Percentiles rank a stretch among this genome's conserved stretches.
These are phyloP conservation scores for Oemleria cerasiformis DNA, from an alignment of 306 rosid genomes.

Conservation along the genomic window DNA sequence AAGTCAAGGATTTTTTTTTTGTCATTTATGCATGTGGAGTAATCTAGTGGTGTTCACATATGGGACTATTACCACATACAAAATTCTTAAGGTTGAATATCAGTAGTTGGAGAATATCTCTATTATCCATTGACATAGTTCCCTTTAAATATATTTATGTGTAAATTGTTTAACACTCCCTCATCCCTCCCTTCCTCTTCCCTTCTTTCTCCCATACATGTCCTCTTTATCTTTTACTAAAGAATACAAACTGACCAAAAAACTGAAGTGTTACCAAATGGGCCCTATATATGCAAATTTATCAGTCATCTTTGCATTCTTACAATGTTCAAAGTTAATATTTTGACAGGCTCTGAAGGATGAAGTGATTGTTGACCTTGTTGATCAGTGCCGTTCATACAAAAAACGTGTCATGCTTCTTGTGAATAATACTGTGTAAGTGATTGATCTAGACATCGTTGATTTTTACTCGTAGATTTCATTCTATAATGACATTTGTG, in stretches of 20 bases:
- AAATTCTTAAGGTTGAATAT: not conserved
- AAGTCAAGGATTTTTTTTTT: not conserved
- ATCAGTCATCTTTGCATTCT: not conserved
- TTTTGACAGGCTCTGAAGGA: slow-evolving; percentile 77
- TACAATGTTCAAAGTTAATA: slow-evolving; percentile 13
- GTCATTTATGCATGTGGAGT: not conserved
- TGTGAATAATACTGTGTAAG: slow-evolving; percentile 76
- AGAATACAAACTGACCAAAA: not conserved
- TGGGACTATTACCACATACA: not conserved
- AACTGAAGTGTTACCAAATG: not conserved
- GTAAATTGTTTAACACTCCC: not conserved
- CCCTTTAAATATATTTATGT: not conserved
- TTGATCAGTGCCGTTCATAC: slow-evolving; percentile 89
- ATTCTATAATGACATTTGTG: slow-evolving; percentile 21
- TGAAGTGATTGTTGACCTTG: slow-evolving; percentile 90
- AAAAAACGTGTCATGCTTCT: slow-evolving; percentile 90
- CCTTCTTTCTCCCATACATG: not conserved
- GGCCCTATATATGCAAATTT: not conserved
- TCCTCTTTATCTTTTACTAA: not conserved
- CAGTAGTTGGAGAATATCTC: not conserved
- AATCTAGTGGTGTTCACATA: not conserved
- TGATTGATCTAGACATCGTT: not conserved
- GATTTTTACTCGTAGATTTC: not conserved
- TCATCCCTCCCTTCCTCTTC: not conserved
- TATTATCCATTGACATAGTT: not conserved